phyloP scores from a whole-genome alignment of 352 stramenopile genomes.

The Globisporangium uncinulatum region DNA sequence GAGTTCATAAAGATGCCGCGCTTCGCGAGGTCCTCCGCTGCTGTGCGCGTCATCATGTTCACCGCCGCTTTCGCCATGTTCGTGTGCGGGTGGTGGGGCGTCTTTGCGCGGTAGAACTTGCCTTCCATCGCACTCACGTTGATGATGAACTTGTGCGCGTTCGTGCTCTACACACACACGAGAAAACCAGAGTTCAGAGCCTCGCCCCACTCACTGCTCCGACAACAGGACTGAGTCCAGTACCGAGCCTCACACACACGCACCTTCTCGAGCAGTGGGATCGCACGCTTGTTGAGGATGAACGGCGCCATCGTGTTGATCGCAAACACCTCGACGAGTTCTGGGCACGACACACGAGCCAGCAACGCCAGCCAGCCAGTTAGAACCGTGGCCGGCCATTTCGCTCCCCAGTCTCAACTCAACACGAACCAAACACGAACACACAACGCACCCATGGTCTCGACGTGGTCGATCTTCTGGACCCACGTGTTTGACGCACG shows the following conservation, averaged over 20 bases:
- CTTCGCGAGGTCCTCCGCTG: conserved; percentile 83
- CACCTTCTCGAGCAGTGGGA: conserved; percentile 59
- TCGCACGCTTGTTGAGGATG: conserved; percentile 88
- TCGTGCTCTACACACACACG: conserved; percentile 26
- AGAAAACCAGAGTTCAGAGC: no score
- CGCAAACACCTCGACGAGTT: conserved; percentile 78
- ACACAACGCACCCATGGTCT: conserved; percentile 51
- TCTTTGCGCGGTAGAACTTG: conserved; percentile 95
- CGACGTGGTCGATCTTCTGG: conserved; percentile 68
- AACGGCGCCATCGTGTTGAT: conserved; percentile 94
- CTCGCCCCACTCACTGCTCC: not conserved
- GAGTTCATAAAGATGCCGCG: conserved; percentile 93
- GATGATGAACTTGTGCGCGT: conserved; percentile 77
- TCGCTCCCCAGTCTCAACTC: no score
- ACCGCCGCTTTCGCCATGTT: conserved; percentile 96
- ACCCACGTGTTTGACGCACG: conserved; percentile 91
- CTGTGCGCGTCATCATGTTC: conserved; percentile 95
- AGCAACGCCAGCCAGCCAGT: no score
- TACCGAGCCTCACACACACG: not conserved
- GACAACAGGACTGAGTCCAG: no score
- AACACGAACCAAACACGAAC: no score
- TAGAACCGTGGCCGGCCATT: no score
- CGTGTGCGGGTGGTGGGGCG: conserved; percentile 92
- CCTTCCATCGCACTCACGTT: conserved; percentile 96
- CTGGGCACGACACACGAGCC: conserved; percentile 22